These are phyloP conservation scores for Haplosporangium sp. DNA, from an alignment of 371 early-diverging fungal species.

Conservation along the genomic window DNA sequence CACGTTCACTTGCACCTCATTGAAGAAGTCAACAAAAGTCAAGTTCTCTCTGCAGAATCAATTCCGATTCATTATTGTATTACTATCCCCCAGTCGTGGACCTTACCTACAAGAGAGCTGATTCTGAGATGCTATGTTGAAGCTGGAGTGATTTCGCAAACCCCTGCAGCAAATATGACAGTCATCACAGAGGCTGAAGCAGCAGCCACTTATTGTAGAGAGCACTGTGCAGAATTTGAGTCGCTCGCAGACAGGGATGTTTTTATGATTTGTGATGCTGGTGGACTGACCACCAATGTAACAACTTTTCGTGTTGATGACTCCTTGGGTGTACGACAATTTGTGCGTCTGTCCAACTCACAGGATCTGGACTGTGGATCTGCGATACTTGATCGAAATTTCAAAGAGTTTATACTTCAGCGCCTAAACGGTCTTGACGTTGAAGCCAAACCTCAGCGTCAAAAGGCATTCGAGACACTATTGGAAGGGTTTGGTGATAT, in stretches of 20 bases:
- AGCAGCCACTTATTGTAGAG: constrained; percentile 53
- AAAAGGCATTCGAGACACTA: constrained; percentile 52
- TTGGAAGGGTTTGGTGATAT: constrained; percentile 50
- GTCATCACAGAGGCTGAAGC: constrained; percentile 56
- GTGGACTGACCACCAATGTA: constrained; percentile 45
- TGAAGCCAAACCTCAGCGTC: constrained; percentile 44
- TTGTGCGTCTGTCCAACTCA: constrained; percentile 44
- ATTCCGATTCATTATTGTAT: constrained; percentile 48
- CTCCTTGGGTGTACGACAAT: constrained; percentile 44
- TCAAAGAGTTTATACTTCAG: constrained; percentile 29
- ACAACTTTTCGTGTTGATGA: constrained; percentile 50
- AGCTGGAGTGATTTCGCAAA: constrained; percentile 43
- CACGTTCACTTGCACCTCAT: constrained; percentile 40
- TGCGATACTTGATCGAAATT: constrained; percentile 40
- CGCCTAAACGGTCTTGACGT: constrained; percentile 33
- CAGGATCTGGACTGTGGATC: constrained; percentile 52
- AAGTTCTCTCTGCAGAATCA: constrained; percentile 45
- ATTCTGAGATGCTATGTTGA: constrained; percentile 52
- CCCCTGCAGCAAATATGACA: constrained; percentile 52
- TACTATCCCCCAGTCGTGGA: constrained; percentile 54
- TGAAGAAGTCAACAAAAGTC: constrained; percentile 52
- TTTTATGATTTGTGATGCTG: constrained; percentile 60
- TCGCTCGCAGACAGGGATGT: constrained; percentile 43
- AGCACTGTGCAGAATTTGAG: constrained; percentile 52
- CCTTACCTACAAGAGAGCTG: constrained; percentile 45